Conservation (phyloP, 2,329 filamentous ascomycete genomes). For the Aspergillus brunneoviolaceus region DNA sequence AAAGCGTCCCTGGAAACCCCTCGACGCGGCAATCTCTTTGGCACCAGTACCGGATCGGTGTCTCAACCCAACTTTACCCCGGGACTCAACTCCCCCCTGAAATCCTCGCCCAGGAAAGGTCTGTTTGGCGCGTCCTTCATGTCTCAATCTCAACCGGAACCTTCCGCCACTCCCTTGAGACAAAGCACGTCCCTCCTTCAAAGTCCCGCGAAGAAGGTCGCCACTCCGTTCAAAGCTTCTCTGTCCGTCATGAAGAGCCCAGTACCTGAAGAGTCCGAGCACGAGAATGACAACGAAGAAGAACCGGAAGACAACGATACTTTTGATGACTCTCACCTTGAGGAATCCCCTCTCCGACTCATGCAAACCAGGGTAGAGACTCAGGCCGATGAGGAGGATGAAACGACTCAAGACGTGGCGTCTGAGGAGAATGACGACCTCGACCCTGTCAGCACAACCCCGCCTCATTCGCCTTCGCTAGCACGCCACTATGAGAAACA, state of each 20-base stretch:
- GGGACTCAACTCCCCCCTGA: constrained; percentile 21
- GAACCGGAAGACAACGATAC: constrained; percentile 18
- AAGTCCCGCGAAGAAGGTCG: constrained; percentile 1
- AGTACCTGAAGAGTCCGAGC: constrained; percentile 10
- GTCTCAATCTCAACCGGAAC: constrained; percentile 32
- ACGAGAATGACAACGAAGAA: constrained; percentile 24
- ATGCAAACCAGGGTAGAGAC: neutral
- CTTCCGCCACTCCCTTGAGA: constrained; percentile 37
- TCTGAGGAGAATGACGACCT: neutral
- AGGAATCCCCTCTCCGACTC: neutral
- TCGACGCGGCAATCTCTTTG: constrained; percentile 13
- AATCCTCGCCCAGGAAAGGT: constrained; percentile 24
- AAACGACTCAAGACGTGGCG: neutral
- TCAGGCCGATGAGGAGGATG: neutral
- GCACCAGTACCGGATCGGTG: constrained; percentile 4
- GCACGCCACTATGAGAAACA: neutral
- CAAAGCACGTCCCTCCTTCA: constrained; percentile 15
- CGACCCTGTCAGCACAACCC: neutral
- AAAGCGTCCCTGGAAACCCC: constrained; percentile 31
- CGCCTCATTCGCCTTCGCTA: neutral
- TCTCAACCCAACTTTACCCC: constrained; percentile 23
- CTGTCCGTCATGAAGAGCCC: constrained; percentile 20
- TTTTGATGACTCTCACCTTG: neutral
- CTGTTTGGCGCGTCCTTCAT: constrained; percentile 38
- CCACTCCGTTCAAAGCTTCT: constrained; percentile 40